Percentiles rank a stretch among this genome's conserved stretches.
phyloP scores from a whole-genome alignment of 306 rosid genomes.

The Dryas octopetala region DNA sequence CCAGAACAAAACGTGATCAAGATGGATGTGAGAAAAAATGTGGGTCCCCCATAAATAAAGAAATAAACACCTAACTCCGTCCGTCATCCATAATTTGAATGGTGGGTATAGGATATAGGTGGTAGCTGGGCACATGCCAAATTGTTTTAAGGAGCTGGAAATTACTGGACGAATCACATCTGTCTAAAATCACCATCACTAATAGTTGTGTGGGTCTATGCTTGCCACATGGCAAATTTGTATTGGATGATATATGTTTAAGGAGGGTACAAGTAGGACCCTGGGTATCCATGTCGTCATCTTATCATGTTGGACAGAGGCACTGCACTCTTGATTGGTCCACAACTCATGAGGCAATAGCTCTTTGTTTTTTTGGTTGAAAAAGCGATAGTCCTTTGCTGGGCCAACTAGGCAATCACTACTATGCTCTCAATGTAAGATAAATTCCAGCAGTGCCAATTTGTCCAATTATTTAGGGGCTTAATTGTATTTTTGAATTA shows the following conservation, averaged over 20 bases:
- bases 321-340: slow-evolving; percentile 11
- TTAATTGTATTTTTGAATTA: no score
- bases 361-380: background rate
- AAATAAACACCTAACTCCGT: background rate
- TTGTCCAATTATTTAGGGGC: no score
- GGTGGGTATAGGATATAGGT: background rate
- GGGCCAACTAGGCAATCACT: no score
- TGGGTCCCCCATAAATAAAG: background rate
- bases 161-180: background rate
- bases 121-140: background rate
- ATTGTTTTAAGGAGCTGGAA: no score
- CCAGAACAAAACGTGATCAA: background rate
- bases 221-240: background rate
- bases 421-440: no score
- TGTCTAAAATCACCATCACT: background rate
- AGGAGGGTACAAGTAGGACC: background rate
- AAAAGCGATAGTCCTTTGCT: no score
- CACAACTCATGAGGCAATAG: slow-evolving; percentile 2
- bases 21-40: background rate
- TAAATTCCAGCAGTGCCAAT: no score
- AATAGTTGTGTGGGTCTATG: background rate
- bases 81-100: background rate
- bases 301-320: background rate
- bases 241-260: background rate
- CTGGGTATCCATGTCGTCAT: background rate